Percentiles rank a stretch among this genome's conserved stretches.
These are phyloP conservation scores for Colletotrichum sojae DNA, from an alignment of 2,329 filamentous ascomycete genomes.

Conservation along the genomic window DNA sequence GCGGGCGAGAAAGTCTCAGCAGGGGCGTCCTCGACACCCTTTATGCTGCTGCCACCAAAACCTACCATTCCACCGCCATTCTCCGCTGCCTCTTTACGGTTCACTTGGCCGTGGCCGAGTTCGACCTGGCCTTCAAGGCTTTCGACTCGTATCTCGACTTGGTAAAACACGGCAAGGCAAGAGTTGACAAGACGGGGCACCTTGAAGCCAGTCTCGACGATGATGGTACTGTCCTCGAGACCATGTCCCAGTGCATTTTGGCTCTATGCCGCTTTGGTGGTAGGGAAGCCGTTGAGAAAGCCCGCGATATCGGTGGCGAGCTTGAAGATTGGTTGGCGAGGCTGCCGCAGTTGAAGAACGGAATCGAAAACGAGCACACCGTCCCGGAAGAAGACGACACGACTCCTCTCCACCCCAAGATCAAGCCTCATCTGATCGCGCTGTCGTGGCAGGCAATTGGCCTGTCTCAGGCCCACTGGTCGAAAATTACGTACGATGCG, in stretches of 20 bases:
- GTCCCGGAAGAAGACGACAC: constrained; percentile 51
- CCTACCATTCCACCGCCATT: constrained; percentile 93
- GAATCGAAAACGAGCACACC: constrained; percentile 48
- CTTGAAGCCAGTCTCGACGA: constrained; percentile 81
- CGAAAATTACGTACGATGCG: constrained; percentile 83
- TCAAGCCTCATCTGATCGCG: constrained; percentile 75
- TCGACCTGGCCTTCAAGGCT: constrained; percentile 90
- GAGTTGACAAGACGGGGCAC: constrained; percentile 84
- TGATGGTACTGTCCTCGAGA: constrained; percentile 82
- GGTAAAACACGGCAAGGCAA: constrained; percentile 85
- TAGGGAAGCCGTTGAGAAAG: constrained; percentile 82
- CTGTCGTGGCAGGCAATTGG: constrained; percentile 88
- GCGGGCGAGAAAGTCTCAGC: constrained; percentile 82
- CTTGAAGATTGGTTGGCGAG: constrained; percentile 84
- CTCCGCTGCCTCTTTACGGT: constrained; percentile 89
- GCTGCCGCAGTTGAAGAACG: constrained; percentile 55
- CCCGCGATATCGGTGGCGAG: constrained; percentile 76
- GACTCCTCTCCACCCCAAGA: constrained; percentile 54
- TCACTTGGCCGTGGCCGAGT: constrained; percentile 90
- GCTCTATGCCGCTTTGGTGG: constrained; percentile 88
- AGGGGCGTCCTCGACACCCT: constrained; percentile 87
- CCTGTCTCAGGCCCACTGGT: constrained; percentile 89
- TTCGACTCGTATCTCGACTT: constrained; percentile 95
- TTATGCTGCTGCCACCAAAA: constrained; percentile 92
- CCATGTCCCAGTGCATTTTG: constrained; percentile 83